Conservation (phyloP, 176 grass and related monocot genomes). For the Alopecurus myosuroides region DNA sequence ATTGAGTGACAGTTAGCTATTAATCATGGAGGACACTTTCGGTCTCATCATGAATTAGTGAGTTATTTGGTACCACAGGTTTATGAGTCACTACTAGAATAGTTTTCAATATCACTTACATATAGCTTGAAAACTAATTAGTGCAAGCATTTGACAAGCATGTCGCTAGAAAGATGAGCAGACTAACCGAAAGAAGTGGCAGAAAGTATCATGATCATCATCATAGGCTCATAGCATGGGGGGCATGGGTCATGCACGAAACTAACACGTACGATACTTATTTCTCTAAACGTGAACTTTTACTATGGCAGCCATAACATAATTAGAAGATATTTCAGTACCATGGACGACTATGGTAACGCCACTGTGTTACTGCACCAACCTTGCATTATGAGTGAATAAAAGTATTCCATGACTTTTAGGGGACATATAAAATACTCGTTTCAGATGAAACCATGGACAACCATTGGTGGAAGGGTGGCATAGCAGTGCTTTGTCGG, state of each 20-base stretch:
- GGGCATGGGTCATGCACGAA: neutral
- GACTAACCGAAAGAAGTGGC: neutral
- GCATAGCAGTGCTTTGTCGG: conserved; percentile 15
- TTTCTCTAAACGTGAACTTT: conserved; percentile 16
- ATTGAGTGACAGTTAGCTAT: neutral
- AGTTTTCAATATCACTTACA: conserved; percentile 14
- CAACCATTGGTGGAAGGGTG: conserved; percentile 16
- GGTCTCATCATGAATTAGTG: neutral
- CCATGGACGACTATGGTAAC: neutral
- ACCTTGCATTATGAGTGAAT: neutral
- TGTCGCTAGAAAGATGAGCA: conserved; percentile 29
- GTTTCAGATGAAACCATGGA: conserved; percentile 10
- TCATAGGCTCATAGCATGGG: neutral
- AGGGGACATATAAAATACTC: conserved; percentile 16
- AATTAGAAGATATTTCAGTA: neutral
- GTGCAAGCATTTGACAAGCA: neutral
- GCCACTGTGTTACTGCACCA: conserved; percentile 18
- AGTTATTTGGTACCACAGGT: neutral
- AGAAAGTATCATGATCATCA: conserved; percentile 14
- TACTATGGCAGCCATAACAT: neutral
- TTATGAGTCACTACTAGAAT: neutral
- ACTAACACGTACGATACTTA: conserved; percentile 11
- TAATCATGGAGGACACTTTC: neutral
- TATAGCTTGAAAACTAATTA: neutral
- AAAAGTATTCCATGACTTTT: neutral